Evolutionary conservation across 1,284 basidiomycete species (phyloP), one percentile per base, ranked within the genome.

Genomic region (Tilletia indica): DNA sequence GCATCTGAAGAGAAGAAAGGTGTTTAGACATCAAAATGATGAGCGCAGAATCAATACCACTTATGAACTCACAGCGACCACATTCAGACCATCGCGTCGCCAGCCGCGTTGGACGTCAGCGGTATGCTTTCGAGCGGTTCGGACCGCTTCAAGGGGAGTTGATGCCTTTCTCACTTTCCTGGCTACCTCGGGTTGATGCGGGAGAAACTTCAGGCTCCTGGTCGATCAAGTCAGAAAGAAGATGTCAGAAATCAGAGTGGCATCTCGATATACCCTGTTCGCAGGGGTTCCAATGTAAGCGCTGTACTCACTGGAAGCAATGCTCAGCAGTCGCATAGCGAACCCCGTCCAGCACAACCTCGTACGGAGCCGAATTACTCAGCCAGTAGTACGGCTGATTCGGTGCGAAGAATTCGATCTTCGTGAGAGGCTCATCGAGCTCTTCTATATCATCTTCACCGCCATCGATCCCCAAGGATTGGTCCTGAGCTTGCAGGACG

Each of bases 301-400:
- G 25, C 25, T 31, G 3, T 39, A 70, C 71, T 67, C 64, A 72
- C 71, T 64, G 61, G n/a, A 64, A 64, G n/a, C 36, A 38, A 39
- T 64, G 61, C 36, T 64, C 71, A 1, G 80, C 76, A 0, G 80
- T 78, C 0, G 78, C 68, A 61, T 81, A 81, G 4, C 70, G 67
- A 4, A 76, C 68, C 25, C 68, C 68, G 67, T 81, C 78, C 54
- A 69, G 68, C 47, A 58, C 45, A 12, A 81, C 72, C 3, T 78
- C 70, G 66, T 78, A 70, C 34, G 71, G 68, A 4, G 73, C 72
- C 34, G 36, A 63, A 68, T 79, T 78, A 71, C 72, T 77, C n/a
- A 81, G 78, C 72, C 72, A 79, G 42, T 71, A 81, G 72, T 77
- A 78, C 19, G 74, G 68, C n/a, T 67, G 48, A 36, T 71, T 74